phyloP scores from a whole-genome alignment of 345 rosid genomes.

The Luvunga scandens region DNA sequence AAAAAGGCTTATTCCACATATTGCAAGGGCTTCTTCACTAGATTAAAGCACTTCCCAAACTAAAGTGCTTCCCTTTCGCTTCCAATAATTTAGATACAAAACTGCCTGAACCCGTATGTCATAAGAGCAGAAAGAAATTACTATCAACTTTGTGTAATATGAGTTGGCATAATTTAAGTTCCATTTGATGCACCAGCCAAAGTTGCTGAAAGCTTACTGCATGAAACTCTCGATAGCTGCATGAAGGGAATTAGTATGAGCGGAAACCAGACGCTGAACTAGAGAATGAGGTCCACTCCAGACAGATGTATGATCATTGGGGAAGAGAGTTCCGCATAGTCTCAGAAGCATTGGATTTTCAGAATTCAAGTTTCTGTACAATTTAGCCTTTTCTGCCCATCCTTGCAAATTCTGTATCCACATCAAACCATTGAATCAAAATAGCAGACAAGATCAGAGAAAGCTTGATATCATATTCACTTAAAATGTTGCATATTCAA shows the following conservation, averaged over 20 bases:
- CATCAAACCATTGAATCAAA: neutral
- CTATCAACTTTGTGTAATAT: neutral
- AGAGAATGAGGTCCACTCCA: constrained; percentile 88
- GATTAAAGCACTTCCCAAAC: neutral
- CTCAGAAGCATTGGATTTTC: constrained; percentile 58
- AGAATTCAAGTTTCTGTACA: constrained; percentile 43
- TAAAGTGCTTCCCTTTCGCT: neutral
- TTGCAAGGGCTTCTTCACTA: neutral
- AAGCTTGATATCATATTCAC: too few relatives aligned
- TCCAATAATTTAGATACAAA: neutral
- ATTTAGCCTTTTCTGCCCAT: constrained; percentile 44
- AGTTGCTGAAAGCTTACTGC: constrained; percentile 27
- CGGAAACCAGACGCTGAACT: constrained; percentile 28
- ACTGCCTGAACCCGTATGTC: neutral
- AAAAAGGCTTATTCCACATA: neutral
- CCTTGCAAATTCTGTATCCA: constrained; percentile 48
- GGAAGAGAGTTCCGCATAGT: constrained; percentile 69
- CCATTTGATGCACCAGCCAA: neutral
- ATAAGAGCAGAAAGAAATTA: neutral
- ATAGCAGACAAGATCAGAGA: too few relatives aligned
- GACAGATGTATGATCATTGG: constrained; percentile 44
- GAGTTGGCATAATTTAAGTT: neutral
- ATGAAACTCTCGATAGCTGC: constrained; percentile 48
- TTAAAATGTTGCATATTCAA: too few relatives aligned
- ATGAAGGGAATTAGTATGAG: constrained; percentile 29